phyloP scores from a whole-genome alignment of 345 rosid species.

The Moricandia moricandioides region DNA sequence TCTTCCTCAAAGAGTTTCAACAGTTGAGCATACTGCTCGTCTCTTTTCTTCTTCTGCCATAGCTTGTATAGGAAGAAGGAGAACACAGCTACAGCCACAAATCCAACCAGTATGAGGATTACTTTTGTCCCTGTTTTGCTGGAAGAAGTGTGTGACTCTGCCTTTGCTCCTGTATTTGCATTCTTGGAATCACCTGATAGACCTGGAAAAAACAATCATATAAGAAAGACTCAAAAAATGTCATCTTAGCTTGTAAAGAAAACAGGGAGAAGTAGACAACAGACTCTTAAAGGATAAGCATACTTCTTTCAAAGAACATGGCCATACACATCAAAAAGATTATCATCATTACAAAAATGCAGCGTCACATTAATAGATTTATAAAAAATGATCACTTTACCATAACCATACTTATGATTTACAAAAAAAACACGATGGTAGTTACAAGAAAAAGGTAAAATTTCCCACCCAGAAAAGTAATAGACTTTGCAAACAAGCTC shows the following conservation, averaged over 20 bases:
- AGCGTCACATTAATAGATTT: too few relatives aligned
- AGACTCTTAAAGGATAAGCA: not conserved
- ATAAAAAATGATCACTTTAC: too few relatives aligned
- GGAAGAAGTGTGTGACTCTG: conserved; percentile 47
- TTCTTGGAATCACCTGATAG: conserved; percentile 47
- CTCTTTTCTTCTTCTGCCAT: conserved; percentile 97
- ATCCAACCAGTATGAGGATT: conserved; percentile 45
- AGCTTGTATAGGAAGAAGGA: conserved; percentile 70
- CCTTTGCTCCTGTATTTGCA: conserved; percentile 40
- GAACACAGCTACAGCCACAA: conserved; percentile 53
- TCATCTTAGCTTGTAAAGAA: not conserved
- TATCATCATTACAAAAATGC: not conserved
- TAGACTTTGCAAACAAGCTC: too few relatives aligned
- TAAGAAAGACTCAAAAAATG: not conserved
- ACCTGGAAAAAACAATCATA: conserved; percentile 43
- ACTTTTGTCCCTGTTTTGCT: conserved; percentile 51
- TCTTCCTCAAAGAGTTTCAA: conserved; percentile 96
- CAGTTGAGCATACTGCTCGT: conserved; percentile 92
- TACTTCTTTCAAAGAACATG: not conserved
- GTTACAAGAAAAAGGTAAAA: too few relatives aligned
- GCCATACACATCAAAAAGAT: conserved; percentile 3
- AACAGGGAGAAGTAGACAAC: conserved; percentile 1
- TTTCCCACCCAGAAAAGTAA: too few relatives aligned
- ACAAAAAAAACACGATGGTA: too few relatives aligned
- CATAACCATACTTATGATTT: too few relatives aligned